phyloP scores from a whole-genome alignment of 108 stramenopile genomes.

The Chaetoceros tenuissimus region DNA sequence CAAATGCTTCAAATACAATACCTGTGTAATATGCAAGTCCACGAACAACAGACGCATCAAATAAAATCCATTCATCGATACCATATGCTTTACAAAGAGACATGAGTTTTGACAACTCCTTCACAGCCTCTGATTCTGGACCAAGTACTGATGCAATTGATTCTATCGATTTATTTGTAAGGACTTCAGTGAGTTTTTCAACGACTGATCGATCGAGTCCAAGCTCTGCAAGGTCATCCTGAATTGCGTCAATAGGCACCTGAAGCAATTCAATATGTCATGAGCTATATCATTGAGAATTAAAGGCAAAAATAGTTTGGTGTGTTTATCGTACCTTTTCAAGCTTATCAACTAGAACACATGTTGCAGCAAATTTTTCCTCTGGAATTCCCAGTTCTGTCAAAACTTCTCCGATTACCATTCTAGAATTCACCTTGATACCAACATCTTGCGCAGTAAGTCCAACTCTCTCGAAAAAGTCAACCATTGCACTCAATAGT shows the following conservation, averaged over 20 bases:
- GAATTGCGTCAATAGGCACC: conserved; percentile 86
- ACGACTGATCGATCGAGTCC: conserved; percentile 76
- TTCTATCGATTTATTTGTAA: conserved; percentile 84
- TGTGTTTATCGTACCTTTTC: conserved; percentile 68
- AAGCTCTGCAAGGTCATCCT: conserved; percentile 81
- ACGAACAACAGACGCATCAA: conserved; percentile 94
- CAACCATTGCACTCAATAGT: conserved; percentile 86
- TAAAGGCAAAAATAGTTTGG: background rate
- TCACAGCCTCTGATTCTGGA: conserved; percentile 77
- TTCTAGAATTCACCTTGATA: conserved; percentile 91
- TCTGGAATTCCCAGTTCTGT: conserved; percentile 79
- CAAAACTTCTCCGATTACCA: conserved; percentile 87
- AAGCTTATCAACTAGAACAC: conserved; percentile 96
- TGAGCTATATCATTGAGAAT: background rate
- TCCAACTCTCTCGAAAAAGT: conserved; percentile 84
- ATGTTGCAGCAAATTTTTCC: conserved; percentile 91
- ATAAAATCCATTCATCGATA: conserved; percentile 88
- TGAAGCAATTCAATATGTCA: conserved; percentile 2
- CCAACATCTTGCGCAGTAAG: conserved; percentile 88
- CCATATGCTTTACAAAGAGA: conserved; percentile 78
- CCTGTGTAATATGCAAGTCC: conserved; percentile 98
- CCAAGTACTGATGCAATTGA: conserved; percentile 67
- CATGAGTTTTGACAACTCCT: conserved; percentile 67
- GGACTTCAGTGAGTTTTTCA: conserved; percentile 66
- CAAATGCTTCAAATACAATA: conserved; percentile 97